Conservation (phyloP, 371 early-diverging fungal genomes). For the Apophysomyces sp. region DNA sequence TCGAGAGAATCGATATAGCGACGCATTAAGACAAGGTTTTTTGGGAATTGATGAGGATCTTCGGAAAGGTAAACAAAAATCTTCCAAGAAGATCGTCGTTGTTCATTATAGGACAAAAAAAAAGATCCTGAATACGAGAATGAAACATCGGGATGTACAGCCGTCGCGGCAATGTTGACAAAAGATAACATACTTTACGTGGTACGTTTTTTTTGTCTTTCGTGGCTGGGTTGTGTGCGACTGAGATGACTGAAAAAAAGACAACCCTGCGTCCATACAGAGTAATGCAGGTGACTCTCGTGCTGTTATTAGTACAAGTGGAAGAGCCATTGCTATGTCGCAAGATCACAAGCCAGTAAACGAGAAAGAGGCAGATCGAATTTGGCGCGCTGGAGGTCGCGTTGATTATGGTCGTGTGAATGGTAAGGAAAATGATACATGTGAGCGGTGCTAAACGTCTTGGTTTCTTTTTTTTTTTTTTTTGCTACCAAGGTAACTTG, state of each 20-base stretch:
- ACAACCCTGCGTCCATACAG: slow-evolving; percentile 21
- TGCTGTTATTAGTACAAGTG: slow-evolving; percentile 72
- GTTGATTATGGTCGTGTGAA: slow-evolving; percentile 94
- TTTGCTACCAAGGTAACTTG: slow-evolving; percentile 79
- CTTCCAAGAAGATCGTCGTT: background rate
- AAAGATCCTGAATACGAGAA: slow-evolving; percentile 63
- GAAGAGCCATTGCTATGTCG: slow-evolving; percentile 72
- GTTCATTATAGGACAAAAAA: background rate
- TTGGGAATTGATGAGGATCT: slow-evolving; percentile 78
- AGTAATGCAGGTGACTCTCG: slow-evolving; percentile 95
- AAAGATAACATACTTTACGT: slow-evolving; percentile 45
- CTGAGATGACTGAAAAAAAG: background rate
- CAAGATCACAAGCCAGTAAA: slow-evolving; percentile 91
- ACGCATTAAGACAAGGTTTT: slow-evolving; percentile 81
- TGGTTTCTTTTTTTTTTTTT: background rate
- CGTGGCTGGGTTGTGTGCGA: background rate
- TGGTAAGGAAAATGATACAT: slow-evolving; percentile 47
- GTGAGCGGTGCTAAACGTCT: background rate
- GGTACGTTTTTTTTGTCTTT: slow-evolving; percentile 2
- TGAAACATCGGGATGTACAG: slow-evolving; percentile 89
- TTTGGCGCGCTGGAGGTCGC: slow-evolving; percentile 85
- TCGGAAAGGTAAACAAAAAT: slow-evolving; percentile 51
- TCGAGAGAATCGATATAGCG: slow-evolving; percentile 55
- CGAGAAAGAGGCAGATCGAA: slow-evolving; percentile 73
- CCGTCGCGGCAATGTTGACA: slow-evolving; percentile 77